Percentiles rank a stretch among this genome's conserved stretches.
phyloP scores from a whole-genome alignment of 2,329 filamentous ascomycete genomes.

The Alternaria viburni region DNA sequence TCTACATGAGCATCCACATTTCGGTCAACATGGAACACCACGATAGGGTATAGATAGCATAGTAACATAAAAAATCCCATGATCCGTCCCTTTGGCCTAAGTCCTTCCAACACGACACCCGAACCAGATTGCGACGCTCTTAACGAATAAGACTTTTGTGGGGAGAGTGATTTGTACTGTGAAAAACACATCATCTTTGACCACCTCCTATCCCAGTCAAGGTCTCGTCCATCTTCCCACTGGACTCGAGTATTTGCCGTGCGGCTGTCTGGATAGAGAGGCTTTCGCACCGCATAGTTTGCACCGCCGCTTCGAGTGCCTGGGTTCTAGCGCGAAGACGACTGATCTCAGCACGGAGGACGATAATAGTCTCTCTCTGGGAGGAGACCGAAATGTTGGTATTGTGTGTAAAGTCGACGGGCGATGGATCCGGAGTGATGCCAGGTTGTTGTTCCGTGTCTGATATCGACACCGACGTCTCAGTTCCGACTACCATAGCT shows the following conservation, averaged over 20 bases:
- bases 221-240: constrained; percentile 32
- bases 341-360: constrained; percentile 39
- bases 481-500: constrained; percentile 34
- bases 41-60: neutral
- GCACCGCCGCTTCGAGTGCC: constrained; percentile 32
- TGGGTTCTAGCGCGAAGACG: constrained; percentile 39
- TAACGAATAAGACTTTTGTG: neutral
- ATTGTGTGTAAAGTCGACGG: neutral
- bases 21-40: neutral
- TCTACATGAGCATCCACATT: neutral
- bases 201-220: constrained; percentile 7
- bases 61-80: neutral
- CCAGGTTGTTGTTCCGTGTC: neutral
- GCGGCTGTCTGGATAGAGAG: constrained; percentile 37
- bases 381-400: constrained; percentile 10
- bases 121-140: neutral
- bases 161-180: neutral
- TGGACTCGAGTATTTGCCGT: constrained; percentile 32
- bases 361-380: constrained; percentile 36
- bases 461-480: neutral
- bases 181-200: neutral
- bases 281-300: constrained; percentile 37
- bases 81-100: neutral
- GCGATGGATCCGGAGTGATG: neutral
- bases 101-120: neutral